phyloP scores from a whole-genome alignment of 768 basidiomycete species.

The Tephrocybe sp. region DNA sequence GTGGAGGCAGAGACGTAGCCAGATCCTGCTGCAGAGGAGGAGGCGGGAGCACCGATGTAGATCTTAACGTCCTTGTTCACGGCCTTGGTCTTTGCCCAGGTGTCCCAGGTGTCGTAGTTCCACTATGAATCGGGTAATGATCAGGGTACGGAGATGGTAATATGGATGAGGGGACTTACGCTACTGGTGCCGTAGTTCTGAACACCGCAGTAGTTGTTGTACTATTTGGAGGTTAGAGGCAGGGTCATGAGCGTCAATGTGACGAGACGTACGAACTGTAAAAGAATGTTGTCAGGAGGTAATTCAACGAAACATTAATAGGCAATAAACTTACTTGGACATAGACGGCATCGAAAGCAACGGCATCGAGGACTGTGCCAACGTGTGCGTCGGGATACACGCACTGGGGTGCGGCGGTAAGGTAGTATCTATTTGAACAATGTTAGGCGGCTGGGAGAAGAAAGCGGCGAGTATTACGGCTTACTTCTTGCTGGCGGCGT shows the following conservation, averaged over 20 bases:
- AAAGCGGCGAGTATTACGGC: conserved; percentile 7
- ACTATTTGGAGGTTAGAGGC: not conserved
- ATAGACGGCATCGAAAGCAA: conserved; percentile 63
- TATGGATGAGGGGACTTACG: no score
- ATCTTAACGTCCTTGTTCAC: conserved; percentile 53
- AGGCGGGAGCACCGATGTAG: conserved; percentile 55
- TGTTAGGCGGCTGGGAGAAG: not conserved
- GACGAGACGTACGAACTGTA: conserved; percentile 15
- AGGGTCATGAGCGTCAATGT: not conserved
- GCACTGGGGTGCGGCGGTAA: conserved; percentile 56
- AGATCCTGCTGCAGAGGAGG: conserved; percentile 46
- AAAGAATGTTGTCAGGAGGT: no score
- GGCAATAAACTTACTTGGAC: conserved; percentile 63
- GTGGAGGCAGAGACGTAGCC: conserved; percentile 47
- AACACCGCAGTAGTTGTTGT: conserved; percentile 28
- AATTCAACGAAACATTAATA: not conserved
- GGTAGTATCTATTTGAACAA: conserved; percentile 42
- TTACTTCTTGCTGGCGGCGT: conserved; percentile 47
- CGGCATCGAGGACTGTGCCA: conserved; percentile 51
- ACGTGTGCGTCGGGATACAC: conserved; percentile 62
- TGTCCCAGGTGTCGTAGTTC: no score
- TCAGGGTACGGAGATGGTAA: no score
- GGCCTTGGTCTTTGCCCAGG: conserved; percentile 53
- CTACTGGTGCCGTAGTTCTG: conserved; percentile 39
- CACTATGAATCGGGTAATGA: no score